Conservation (phyloP, 345 rosid species). For the Cardiospermum halicacabum region DNA sequence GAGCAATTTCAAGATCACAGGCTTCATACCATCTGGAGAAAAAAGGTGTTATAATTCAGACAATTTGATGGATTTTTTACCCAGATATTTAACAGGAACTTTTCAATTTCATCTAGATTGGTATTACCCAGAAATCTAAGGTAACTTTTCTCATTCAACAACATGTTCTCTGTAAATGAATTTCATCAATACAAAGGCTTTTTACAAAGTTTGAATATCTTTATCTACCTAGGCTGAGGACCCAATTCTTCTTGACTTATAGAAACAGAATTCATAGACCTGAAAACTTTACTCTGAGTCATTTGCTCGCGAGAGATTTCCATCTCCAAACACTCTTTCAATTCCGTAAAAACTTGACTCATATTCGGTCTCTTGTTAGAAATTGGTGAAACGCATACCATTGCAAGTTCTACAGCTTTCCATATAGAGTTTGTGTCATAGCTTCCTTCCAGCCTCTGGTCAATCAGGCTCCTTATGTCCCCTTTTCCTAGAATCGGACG, state of each 20-base stretch:
- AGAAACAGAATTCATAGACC: constrained; percentile 15
- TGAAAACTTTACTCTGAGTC: not conserved
- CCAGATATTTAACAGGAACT: not conserved
- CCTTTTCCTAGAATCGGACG: constrained; percentile 19
- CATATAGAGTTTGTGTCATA: constrained; percentile 26
- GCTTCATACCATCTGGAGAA: not conserved
- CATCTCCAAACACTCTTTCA: constrained; percentile 26
- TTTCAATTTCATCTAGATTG: not conserved
- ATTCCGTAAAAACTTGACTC: constrained; percentile 24
- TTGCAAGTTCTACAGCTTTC: constrained; percentile 31
- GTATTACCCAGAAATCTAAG: no score
- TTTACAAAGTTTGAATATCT: not conserved
- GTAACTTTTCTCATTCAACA: no score
- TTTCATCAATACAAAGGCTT: no score
- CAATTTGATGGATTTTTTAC: not conserved
- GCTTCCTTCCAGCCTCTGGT: constrained; percentile 24
- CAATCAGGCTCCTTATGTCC: constrained; percentile 26
- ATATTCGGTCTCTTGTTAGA: constrained; percentile 27
- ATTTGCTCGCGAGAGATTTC: constrained; percentile 14
- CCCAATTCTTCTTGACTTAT: constrained; percentile 3
- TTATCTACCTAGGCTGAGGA: constrained; percentile 18
- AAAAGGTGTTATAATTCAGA: not conserved
- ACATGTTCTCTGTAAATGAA: no score
- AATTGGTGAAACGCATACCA: constrained; percentile 25
- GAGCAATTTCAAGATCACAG: not conserved